Conservation (phyloP, 192 early-diverging fungal genomes). For the Coemansia sp. region DNA sequence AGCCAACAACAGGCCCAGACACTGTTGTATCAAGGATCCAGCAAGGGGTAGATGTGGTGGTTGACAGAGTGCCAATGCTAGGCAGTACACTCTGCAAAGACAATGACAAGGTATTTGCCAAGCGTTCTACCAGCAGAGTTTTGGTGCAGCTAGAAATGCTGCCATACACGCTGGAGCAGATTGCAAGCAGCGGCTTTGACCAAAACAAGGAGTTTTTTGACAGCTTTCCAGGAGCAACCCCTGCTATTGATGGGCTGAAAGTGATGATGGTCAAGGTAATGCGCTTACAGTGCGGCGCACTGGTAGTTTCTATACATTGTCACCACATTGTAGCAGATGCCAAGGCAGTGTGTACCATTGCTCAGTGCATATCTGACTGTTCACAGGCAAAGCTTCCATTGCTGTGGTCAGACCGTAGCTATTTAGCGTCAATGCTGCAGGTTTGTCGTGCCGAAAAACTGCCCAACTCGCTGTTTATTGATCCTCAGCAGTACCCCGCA, state of each 20-base stretch:
- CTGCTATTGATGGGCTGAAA: constrained; percentile 7
- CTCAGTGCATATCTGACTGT: constrained; percentile 3
- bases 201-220: constrained; percentile 24
- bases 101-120: neutral
- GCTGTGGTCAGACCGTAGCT: neutral
- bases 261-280: constrained; percentile 12
- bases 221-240: neutral
- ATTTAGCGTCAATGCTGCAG: neutral
- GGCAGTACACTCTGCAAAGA: constrained; percentile 10
- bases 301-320: constrained; percentile 7
- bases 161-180: constrained; percentile 1
- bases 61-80: constrained; percentile 12
- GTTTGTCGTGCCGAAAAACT: neutral
- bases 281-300: constrained; percentile 7
- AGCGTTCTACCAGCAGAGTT: neutral
- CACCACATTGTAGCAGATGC: constrained; percentile 28
- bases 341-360: neutral
- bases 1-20: neutral
- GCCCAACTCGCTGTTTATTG: neutral
- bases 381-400: neutral
- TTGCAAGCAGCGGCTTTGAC: constrained; percentile 11
- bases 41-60: constrained; percentile 7
- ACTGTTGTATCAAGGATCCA: neutral
- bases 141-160: neutral
- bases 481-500: neutral